Conservation (phyloP, 2,329 filamentous ascomycete species). For the Exutisphaerella laricina region DNA sequence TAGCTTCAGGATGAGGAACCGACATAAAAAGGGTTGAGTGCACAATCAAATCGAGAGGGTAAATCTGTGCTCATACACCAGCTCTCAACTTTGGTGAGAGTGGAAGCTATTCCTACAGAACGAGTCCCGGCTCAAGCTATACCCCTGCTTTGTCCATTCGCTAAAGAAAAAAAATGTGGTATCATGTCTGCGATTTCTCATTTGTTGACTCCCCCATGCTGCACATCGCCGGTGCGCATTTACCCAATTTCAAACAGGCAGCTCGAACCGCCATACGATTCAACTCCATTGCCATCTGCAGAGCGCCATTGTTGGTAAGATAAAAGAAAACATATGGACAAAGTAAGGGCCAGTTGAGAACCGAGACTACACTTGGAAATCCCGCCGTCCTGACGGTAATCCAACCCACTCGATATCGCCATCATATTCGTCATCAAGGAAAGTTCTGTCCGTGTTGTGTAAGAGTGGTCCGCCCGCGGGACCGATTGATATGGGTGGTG, state of each 20-base stretch:
- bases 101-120: conserved; percentile 9
- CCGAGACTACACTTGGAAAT: conserved; percentile 16
- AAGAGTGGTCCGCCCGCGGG: conserved; percentile 14
- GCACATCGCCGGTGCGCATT: conserved; percentile 12
- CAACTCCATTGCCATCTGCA: conserved; percentile 13
- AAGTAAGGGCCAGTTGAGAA: conserved; percentile 3
- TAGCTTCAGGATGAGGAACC: too few species aligned
- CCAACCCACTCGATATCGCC: conserved; percentile 92
- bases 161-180: conserved; percentile 13
- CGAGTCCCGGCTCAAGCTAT: conserved; percentile 9
- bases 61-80: conserved; percentile 12
- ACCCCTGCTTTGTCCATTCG: conserved; percentile 16
- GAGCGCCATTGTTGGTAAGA: conserved; percentile 14
- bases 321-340: conserved; percentile 19
- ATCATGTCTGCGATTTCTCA: conserved; percentile 22
- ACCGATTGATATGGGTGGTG: conserved; percentile 14
- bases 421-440: conserved; percentile 42
- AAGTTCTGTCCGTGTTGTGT: conserved; percentile 30
- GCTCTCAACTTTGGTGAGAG: conserved; percentile 1
- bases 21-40: too few species aligned
- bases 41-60: conserved; percentile 10
- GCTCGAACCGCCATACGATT: background rate
- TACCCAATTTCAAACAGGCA: background rate
- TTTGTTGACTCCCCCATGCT: conserved; percentile 6
- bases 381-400: conserved; percentile 59